Base-by-base conservation (phyloP, 129 eudicot genomes). In the Scalesia atractyloides region DNA sequence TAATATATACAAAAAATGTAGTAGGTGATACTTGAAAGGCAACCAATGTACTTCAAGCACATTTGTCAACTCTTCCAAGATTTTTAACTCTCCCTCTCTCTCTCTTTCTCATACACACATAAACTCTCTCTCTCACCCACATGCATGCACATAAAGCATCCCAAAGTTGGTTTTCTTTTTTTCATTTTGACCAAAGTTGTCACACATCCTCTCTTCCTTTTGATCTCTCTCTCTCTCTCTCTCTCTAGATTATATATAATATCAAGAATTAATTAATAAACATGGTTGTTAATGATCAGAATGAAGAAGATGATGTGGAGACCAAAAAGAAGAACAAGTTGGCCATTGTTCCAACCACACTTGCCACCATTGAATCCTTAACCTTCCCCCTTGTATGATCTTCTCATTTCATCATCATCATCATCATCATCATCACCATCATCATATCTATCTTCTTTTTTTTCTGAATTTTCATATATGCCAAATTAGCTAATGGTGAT, bases 331-430 rank as follows among this genome's bases (percentile, higher is more conserved):
- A 60, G 18, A 65, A 64, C 10, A 56, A 37, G 19, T 30, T 67
- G 64, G 75, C 58, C 56, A 73, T 51, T 19, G 75, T 73, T 71
- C 84, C 85, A 61, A 72, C 75, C 3, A 85, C 94, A 68, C 88
- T 92, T 56, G 98, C 98, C 56, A 72, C 87, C 30, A 47, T 92
- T 19, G 98, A 86, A 76, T 92, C 94, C 52, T 80, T 92, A 46
- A 78, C 91, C 36, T 43, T 89, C 19, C 98, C 98, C 64, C 85
- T 84, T 30, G 98, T 92, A 77, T 30, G 34, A 79, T 54, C 47
- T 58, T 34, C 44, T 49, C 12, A 3, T 18, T 53, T 60, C 58
- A 76, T 22, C 59, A 60, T 68, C 30, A 26, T 30, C 34, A n/a
- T n/a, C n/a, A n/a, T n/a, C n/a, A n/a, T n/a, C n/a, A n/a, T n/a